Evolutionary conservation across 2,329 filamentous ascomycete genomes (phyloP), one percentile per base, ranked within the genome.

Genomic region (Emergomyces pasteurianus): DNA sequence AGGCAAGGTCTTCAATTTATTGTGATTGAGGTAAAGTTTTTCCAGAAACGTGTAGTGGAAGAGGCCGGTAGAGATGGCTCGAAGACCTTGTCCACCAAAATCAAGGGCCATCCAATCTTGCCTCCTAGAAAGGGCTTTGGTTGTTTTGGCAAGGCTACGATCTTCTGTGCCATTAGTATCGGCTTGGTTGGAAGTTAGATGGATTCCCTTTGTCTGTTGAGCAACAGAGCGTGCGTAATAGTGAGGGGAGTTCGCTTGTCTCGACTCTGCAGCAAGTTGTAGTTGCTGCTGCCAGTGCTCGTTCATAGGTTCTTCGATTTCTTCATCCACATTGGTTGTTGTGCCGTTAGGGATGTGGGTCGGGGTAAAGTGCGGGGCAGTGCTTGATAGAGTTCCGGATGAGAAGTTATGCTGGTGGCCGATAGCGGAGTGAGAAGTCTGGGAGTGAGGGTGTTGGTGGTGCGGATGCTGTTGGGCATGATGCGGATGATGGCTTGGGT

Each of bases 51-150:
- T 82, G 75, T 97, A 99, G 66, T 83, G 81, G 77, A 97, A 97
- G 38, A 99, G 80, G 52, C 88, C 84, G 9, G 83, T 78, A 0
- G 91, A 86, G 38, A 99, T 80, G 62, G 90, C 89, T 66, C 91
- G 87, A 56, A 99, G 79, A 23, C 92, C 92, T 77, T 97, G 94
- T n/a, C 94, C 94, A 67, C 92, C 94, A 72, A 97, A 87, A 74
- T 99, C 94, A 67, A 99, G 80, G 65, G 92, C 91, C 73, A 90
- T 85, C 94, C 94, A 97, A 69, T 92, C 88, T 73, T 96, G 88
- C 65, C 87, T 80, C 71, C 77, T 67, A 23, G 34, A 8, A 31
- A 69, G 71, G 49, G 73, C 67, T 68, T 86, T 85, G 64, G 83
- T 80, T 62, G 83, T 80, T 69, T 83, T 83, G 63, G 88, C 83